These are phyloP conservation scores for Iberis pinnata DNA, from an alignment of 345 rosid genomes.

Conservation along the genomic window DNA sequence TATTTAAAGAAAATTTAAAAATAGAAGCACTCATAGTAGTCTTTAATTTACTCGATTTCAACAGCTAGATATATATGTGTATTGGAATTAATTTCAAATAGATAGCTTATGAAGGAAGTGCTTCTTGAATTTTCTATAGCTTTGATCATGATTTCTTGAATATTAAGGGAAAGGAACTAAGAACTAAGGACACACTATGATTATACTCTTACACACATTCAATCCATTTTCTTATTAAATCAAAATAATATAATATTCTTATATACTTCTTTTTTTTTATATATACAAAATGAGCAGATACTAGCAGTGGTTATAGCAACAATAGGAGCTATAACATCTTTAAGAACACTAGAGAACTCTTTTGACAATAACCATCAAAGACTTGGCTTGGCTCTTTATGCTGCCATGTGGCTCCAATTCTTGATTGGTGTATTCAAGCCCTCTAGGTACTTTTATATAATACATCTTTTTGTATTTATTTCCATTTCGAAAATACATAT, in stretches of 20 bases:
- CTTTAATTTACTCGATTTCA: constrained; percentile 12
- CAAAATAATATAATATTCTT: neutral
- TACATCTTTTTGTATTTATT: neutral
- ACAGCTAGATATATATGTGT: constrained; percentile 20
- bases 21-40: constrained; percentile 25
- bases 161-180: constrained; percentile 19
- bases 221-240: neutral
- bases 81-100: constrained; percentile 17
- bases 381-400: constrained; percentile 60
- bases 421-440: constrained; percentile 56
- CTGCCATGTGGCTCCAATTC: constrained; percentile 71
- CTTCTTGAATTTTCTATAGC: constrained; percentile 14
- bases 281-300: constrained; percentile 37
- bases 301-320: constrained; percentile 54
- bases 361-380: constrained; percentile 79
- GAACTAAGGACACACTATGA: constrained; percentile 19
- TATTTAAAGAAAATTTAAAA: neutral
- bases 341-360: constrained; percentile 64
- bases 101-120: constrained; percentile 14
- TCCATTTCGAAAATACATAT: too few relatives aligned
- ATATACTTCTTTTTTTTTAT: too few relatives aligned
- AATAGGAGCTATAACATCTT: constrained; percentile 66
- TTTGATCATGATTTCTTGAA: constrained; percentile 31
- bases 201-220: constrained; percentile 16
- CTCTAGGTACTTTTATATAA: constrained; percentile 37